These are phyloP conservation scores for Vittaforma corneae DNA, from an alignment of 371 early-diverging fungal species.

Conservation along the genomic window DNA sequence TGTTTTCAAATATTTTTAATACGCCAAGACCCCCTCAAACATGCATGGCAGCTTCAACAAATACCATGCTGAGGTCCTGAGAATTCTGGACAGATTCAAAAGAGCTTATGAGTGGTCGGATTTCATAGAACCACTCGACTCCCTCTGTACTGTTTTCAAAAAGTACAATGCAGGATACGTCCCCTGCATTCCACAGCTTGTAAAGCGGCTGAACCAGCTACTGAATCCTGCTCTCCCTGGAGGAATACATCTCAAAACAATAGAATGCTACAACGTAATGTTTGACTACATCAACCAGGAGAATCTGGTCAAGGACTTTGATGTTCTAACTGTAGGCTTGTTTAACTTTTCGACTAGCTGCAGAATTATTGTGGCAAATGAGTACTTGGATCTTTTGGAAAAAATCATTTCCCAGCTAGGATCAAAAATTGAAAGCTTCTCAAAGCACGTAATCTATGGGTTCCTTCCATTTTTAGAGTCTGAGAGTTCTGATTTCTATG, in stretches of 20 bases:
- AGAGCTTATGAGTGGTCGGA: constrained; percentile 58
- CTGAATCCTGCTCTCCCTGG: constrained; percentile 92
- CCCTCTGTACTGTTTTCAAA: constrained; percentile 43
- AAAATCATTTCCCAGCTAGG: constrained; percentile 30
- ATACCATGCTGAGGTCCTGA: constrained; percentile 47
- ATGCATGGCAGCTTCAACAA: constrained; percentile 37
- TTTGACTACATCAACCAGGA: constrained; percentile 59
- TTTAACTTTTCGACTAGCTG: constrained; percentile 46
- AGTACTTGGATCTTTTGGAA: constrained; percentile 48
- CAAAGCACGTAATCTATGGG: constrained; percentile 35
- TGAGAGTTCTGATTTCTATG: constrained; percentile 44
- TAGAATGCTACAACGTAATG: constrained; percentile 77
- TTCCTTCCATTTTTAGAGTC: constrained; percentile 50
- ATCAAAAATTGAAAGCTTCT: constrained; percentile 11
- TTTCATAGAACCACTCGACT: constrained; percentile 50
- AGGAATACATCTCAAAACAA: constrained; percentile 87
- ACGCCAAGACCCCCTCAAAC: constrained; percentile 4
- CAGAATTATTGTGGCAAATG: constrained; percentile 31
- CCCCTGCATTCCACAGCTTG: constrained; percentile 65
- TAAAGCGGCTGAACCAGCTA: constrained; percentile 87
- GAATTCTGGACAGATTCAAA: constrained; percentile 57
- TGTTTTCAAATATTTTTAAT: no score
- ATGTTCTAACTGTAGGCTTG: constrained; percentile 46
- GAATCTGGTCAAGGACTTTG: constrained; percentile 27
- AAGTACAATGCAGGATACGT: constrained; percentile 27